A percentile compares a stretch with the other conserved stretches of the same genome.
phyloP scores from a whole-genome alignment of 164 flowering plant genomes.

The Vitis amurensis region DNA sequence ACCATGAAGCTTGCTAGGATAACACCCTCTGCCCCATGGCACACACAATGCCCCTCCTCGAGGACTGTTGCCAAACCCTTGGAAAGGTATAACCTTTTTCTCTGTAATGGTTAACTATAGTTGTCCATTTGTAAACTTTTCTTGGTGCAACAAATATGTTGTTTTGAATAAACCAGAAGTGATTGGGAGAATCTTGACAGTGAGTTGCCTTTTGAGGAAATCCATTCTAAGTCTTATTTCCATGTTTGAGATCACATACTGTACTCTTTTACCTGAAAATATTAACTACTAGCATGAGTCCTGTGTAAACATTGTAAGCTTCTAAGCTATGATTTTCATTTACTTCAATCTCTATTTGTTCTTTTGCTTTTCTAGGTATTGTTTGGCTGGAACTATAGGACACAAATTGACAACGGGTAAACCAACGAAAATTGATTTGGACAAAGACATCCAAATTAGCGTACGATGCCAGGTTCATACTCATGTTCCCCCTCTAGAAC shows the following conservation, averaged over 20 bases:
- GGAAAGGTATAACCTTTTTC: no score
- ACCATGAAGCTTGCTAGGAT: no score
- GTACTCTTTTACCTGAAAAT: neutral
- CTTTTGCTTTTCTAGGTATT: conserved; percentile 48
- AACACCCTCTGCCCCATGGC: no score
- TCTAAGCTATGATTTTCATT: neutral
- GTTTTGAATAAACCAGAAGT: neutral
- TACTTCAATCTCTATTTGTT: neutral
- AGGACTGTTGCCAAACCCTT: no score
- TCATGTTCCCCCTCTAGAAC: neutral
- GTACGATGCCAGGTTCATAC: conserved; percentile 81
- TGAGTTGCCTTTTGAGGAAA: neutral
- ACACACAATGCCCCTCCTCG: no score
- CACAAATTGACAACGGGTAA: conserved; percentile 83
- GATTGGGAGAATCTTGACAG: neutral
- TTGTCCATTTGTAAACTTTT: no score
- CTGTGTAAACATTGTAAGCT: neutral
- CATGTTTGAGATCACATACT: neutral
- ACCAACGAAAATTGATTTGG: conserved; percentile 66
- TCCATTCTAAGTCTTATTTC: neutral
- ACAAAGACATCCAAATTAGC: conserved; percentile 65
- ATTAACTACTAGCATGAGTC: neutral
- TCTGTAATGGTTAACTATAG: no score
- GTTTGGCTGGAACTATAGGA: conserved; percentile 88
- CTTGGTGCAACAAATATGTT: no score